Base-by-base conservation (phyloP, 306 rosid genomes). In the Lathyrus oleraceus region DNA sequence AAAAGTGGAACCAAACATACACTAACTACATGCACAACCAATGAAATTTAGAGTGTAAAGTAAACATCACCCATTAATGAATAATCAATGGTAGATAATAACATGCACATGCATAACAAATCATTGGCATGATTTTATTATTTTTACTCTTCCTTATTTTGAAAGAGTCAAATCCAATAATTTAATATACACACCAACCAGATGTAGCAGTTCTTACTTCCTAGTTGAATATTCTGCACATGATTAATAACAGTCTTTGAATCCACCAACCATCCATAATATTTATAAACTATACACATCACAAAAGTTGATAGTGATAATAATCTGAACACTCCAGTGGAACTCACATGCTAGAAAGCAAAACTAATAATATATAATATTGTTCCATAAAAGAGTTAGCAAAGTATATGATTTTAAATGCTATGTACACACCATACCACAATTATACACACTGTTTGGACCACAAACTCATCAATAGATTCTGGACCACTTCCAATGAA, bases 401-500 rank as follows among this genome's bases (percentile, higher is more conserved):
- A 57, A 43, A 61, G 36, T 6, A 51, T 69, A 51, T 76, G 87
- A 76, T 67, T 79, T 38, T 67, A 81, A 81, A 69, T 61, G 77
- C 69, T 38, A 77, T 71, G 77, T 59, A 71, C 69, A 71, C 69
- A 59, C 72, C 63, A 64, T 53, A 65, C 64, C 77, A 81, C 77
- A 81, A 79, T 84, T 77, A 61, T 32, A 69, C 76, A 69, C 75
- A 65, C 16, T 15, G 54, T 62, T 49, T 70, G 96, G 95, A 82
- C 96, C 91, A 86, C 91, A 85, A 77, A 59, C 79, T 73, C 83
- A 62, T 61, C 49, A 19, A 64, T 74, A 64, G 73, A 70, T 40
- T 71, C 75, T 61, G 96, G 91, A 90, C 96, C 98, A 86, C 86
- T 61, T 75, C 77, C 82, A 69, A 53, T 53, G 73, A 73, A 80